A percentile compares a stretch with the other conserved stretches of the same genome.
phyloP scores from a whole-genome alignment of 2,329 filamentous ascomycete species.

The Paecilomyces variotii region DNA sequence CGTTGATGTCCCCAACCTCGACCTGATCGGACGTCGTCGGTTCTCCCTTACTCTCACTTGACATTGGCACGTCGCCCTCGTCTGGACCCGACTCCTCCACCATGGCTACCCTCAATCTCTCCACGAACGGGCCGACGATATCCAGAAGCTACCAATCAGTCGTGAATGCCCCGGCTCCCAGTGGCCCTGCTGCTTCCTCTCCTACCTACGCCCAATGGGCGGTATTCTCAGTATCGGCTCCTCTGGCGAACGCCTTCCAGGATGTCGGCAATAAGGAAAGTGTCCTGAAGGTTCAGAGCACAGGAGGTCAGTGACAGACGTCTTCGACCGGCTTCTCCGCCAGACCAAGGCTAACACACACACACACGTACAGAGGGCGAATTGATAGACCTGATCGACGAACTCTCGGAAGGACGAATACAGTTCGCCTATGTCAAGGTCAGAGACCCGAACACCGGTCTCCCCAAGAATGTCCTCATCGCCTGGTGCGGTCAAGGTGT shows the following conservation, averaged over 20 bases:
- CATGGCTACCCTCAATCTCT: constrained; percentile 77
- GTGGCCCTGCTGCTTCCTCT: constrained; percentile 55
- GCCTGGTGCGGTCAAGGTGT: constrained; percentile 97
- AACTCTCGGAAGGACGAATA: constrained; percentile 92
- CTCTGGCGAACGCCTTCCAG: constrained; percentile 87
- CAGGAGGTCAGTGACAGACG: constrained; percentile 58
- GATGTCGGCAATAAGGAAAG: constrained; percentile 82
- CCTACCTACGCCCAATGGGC: constrained; percentile 89
- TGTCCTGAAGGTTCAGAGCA: constrained; percentile 86
- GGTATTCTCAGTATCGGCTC: constrained; percentile 85
- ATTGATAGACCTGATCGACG: constrained; percentile 79
- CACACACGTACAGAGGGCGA: constrained; percentile 63
- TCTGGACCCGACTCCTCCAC: constrained; percentile 10
- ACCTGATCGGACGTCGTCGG: not conserved
- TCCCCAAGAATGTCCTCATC: constrained; percentile 89
- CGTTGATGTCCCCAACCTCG: not conserved
- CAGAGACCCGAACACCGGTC: constrained; percentile 81
- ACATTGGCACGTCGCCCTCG: not conserved
- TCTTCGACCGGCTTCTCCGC: not conserved
- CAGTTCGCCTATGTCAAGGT: constrained; percentile 97
- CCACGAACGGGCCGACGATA: constrained; percentile 73
- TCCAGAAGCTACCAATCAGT: constrained; percentile 64
- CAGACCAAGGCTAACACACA: constrained; percentile 15
- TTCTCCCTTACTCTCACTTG: not conserved
- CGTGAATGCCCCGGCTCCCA: constrained; percentile 52